Evolutionary conservation across 1,284 basidiomycete genomes (phyloP).

Genomic region (Sanghuangporus baumii): DNA sequence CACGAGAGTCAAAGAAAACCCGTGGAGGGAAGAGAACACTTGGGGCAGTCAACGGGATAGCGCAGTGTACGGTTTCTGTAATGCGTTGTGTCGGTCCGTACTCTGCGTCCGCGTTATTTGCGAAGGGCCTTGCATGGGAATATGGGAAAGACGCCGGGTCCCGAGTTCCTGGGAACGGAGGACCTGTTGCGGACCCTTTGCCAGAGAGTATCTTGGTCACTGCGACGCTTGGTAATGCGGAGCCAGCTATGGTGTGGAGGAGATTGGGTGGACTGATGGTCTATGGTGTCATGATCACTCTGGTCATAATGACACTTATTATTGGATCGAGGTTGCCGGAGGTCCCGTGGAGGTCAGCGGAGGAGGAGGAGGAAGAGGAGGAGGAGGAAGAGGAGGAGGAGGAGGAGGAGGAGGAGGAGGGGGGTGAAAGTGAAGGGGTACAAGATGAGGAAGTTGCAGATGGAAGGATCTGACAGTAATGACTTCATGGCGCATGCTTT

Average conservation of each 20-base stretch:
- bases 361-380: not conserved
- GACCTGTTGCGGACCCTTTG: not conserved
- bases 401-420: not conserved
- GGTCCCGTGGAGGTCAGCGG: conserved; percentile 5
- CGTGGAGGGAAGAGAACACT: conserved; percentile 20
- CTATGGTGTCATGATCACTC: conserved; percentile 15
- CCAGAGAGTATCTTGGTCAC: not conserved
- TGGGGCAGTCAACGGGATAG: conserved; percentile 35
- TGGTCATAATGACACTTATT: conserved; percentile 22
- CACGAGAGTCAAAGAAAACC: conserved; percentile 22
- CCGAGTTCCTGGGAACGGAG: not conserved
- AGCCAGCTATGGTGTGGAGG: not conserved
- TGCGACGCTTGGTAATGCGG: not conserved
- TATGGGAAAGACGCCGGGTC: not conserved
- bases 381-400: conserved; percentile 3
- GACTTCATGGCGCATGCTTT: too few relatives aligned
- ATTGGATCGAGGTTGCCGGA: conserved; percentile 17
- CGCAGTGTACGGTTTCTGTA: conserved; percentile 48
- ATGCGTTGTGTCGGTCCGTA: conserved; percentile 49
- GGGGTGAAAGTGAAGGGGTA: conserved; percentile 6
- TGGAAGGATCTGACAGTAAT: not conserved
- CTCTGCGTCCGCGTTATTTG: conserved; percentile 34
- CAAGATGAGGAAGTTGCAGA: not conserved
- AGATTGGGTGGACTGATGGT: conserved; percentile 4
- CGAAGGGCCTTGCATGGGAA: conserved; percentile 4